These are phyloP conservation scores for Clonostachys solani DNA, from an alignment of 2,329 filamentous ascomycete genomes.

Conservation along the genomic window DNA sequence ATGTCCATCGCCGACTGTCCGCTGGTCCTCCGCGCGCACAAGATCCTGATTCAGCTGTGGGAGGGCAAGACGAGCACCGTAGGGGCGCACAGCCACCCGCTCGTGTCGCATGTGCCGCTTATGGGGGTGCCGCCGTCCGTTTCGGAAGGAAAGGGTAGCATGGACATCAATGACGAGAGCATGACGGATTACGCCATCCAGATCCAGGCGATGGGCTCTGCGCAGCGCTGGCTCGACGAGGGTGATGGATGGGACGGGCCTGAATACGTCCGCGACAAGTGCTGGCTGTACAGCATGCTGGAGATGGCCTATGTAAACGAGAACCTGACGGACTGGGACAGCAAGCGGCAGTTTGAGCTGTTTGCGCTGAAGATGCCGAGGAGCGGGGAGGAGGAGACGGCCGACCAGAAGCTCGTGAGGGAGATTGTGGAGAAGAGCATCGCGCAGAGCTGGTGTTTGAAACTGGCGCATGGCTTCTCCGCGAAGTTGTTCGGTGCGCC, in stretches of 20 bases:
- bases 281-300: constrained; percentile 1
- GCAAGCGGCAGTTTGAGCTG: constrained; percentile 40
- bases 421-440: constrained; percentile 47
- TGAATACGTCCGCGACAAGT: constrained; percentile 37
- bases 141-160: background rate
- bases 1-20: constrained; percentile 1
- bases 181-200: constrained; percentile 3
- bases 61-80: constrained; percentile 1
- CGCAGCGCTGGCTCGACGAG: constrained; percentile 1
- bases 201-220: constrained; percentile 1
- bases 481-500: constrained; percentile 1
- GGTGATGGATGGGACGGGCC: constrained; percentile 44
- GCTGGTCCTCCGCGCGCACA: constrained; percentile 1
- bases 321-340: constrained; percentile 43
- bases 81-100: background rate
- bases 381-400: constrained; percentile 20
- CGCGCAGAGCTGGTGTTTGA: constrained; percentile 46
- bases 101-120: constrained; percentile 1
- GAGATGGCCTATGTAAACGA: constrained; percentile 30
- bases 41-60: constrained; percentile 2
- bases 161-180: constrained; percentile 1
- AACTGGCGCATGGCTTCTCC: constrained; percentile 37
- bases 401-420: constrained; percentile 40
- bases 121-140: background rate
- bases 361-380: constrained; percentile 30